Evolutionary conservation across 1,139 yeast species (phyloP), one percentile per base, ranked within the genome.

Genomic region (Lodderomyces pseudojiufengensis): DNA sequence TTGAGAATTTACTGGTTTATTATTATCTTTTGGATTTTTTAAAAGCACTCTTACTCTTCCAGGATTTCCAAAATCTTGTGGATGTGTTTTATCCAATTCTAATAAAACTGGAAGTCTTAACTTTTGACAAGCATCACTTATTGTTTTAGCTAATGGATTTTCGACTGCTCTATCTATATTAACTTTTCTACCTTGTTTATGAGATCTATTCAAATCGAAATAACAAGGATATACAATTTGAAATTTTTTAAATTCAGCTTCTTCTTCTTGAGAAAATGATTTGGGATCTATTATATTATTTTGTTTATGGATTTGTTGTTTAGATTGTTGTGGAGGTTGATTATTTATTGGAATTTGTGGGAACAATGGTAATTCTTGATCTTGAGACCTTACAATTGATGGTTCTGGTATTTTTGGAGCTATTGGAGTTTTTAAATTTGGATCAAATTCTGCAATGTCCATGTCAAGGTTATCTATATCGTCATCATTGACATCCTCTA

Each of bases 61-160:
- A 2, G 97, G 95, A 55, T 92, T 92, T 43, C 97, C 95, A 74
- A 84, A 92, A 62, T 92, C 98, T 57, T 88, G 95, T 9, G 98
- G 98, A 60, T 92, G 98, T 3, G 84, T 63, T 61, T 88, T 92
- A 44, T 84, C 87, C 44, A 92, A 79, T 59, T 84, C 92, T 44
- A 79, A 69, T 37, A 81, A 66, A 2, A 65, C 69, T 2, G 84
- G 84, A 38, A 80, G 55, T 47, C 75, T 52, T 46, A 65, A 65
- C 51, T 46, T 59, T 42, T 63, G 62, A 47, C 73, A 75, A 24
- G 76, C 85, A 59, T 86, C 95, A 24, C 84, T 73, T 23, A 92
- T 73, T 3, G 85, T 79, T 50, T 81, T 80, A 2, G 96, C 97
- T 43, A 90, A 65, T 2, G 98, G 98, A 59, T 88, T 87, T 40